phyloP scores from a whole-genome alignment of 805 yeast species.

The Candida ficus region DNA sequence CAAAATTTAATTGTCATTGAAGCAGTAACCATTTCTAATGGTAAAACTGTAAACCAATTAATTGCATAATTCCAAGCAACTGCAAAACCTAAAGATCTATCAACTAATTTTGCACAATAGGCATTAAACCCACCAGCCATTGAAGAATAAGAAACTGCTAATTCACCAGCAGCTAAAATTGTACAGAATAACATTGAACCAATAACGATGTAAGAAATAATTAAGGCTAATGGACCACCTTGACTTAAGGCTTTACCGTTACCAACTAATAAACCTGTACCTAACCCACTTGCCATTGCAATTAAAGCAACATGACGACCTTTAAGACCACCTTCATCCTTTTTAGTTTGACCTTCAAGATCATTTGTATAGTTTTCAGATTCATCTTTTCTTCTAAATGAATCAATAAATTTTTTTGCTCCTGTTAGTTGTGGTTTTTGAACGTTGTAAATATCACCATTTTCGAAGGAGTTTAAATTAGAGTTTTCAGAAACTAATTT shows the following conservation, averaged over 20 bases:
- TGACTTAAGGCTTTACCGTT: conserved; percentile 50
- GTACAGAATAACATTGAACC: conserved; percentile 59
- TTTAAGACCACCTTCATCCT: conserved; percentile 5
- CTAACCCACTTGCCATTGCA: conserved; percentile 74
- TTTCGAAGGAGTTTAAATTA: not conserved
- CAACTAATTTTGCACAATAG: conserved; percentile 33
- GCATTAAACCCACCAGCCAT: conserved; percentile 37
- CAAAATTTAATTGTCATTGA: conserved; percentile 47
- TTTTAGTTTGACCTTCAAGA: conserved; percentile 4
- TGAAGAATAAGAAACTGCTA: conserved; percentile 36
- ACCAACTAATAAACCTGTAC: conserved; percentile 73
- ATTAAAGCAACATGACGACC: conserved; percentile 35
- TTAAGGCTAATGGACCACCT: conserved; percentile 62
- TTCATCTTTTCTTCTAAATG: conserved; percentile 19
- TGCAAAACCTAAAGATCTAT: conserved; percentile 56
- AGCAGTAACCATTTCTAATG: conserved; percentile 52
- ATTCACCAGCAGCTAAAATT: conserved; percentile 53
- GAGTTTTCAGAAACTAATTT: too few species aligned
- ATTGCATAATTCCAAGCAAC: conserved; percentile 55
- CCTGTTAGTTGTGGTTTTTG: not conserved
- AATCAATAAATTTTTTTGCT: conserved; percentile 22
- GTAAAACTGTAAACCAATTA: conserved; percentile 50
- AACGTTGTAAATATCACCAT: conserved; percentile 1
- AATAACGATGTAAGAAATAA: conserved; percentile 55
- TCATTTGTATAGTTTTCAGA: not conserved